A percentile compares a stretch with the other conserved stretches of the same genome.
phyloP scores from a whole-genome alignment of 352 stramenopile genomes.

The Globisporangium nodosum region DNA sequence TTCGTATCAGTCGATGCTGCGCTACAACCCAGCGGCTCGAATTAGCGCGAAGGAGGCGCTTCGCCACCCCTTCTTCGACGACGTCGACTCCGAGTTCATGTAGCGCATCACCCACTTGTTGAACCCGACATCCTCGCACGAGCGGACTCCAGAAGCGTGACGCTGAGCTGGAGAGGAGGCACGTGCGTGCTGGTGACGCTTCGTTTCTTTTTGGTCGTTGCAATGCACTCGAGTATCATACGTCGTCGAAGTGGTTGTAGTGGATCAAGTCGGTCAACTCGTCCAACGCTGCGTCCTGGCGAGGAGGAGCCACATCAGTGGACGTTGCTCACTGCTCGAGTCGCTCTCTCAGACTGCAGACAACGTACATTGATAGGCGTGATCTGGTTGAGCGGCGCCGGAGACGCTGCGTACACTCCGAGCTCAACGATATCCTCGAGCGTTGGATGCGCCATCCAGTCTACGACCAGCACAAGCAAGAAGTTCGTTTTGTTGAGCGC shows the following conservation, averaged over 20 bases:
- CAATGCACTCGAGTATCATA: conserved; percentile 4
- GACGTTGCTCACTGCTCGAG: background rate
- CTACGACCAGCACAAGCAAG: background rate
- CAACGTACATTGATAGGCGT: conserved; percentile 3
- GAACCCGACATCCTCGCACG: background rate
- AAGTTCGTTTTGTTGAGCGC: background rate
- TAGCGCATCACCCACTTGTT: conserved; percentile 16
- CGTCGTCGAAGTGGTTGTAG: background rate
- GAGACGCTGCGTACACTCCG: conserved; percentile 19
- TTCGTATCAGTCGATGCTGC: conserved; percentile 49
- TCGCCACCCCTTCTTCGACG: conserved; percentile 81
- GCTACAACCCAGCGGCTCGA: conserved; percentile 58
- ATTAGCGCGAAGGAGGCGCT: conserved; percentile 82
- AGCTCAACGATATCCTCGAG: conserved; percentile 20
- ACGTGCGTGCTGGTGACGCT: background rate
- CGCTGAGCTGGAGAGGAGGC: background rate
- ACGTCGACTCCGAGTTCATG: conserved; percentile 68
- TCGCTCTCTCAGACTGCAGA: background rate
- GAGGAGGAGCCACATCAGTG: background rate
- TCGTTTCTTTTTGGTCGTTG: background rate
- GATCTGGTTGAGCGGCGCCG: conserved; percentile 11
- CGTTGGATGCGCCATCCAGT: conserved; percentile 8
- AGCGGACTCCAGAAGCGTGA: background rate
- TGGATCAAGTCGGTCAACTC: background rate
- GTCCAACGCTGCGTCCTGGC: conserved; percentile 4